Conservation (phyloP, 768 basidiomycete species). For the Mycena filopes region DNA sequence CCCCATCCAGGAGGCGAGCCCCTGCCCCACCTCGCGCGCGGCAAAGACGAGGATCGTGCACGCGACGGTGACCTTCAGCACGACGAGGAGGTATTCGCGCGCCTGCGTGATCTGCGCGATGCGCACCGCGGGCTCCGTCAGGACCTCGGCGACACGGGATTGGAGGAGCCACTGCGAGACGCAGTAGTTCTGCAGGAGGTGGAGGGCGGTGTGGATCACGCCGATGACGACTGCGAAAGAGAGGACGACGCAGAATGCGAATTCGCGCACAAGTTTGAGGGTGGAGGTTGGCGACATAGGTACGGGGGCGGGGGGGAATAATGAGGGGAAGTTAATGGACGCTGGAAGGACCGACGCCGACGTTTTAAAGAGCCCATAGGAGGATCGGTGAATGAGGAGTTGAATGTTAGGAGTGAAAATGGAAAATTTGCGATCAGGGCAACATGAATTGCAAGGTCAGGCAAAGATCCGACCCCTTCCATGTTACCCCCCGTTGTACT, state of each 20-base stretch:
- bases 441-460: too few species aligned
- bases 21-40: neutral
- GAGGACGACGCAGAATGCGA: neutral
- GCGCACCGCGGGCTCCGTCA: neutral
- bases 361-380: too few species aligned
- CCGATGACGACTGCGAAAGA: conserved; percentile 3
- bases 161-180: neutral
- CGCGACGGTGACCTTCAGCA: neutral
- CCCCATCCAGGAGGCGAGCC: neutral
- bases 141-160: neutral
- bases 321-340: neutral
- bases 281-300: conserved; percentile 2
- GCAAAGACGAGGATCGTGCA: neutral
- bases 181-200: neutral
- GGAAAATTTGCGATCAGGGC: too few species aligned
- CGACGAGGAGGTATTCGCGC: neutral
- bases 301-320: neutral
- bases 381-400: too few species aligned
- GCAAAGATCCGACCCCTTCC: too few species aligned
- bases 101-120: neutral
- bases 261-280: neutral
- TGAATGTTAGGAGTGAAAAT: too few species aligned
- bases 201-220: neutral
- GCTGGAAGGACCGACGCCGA: too few species aligned
- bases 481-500: too few species aligned